These are phyloP conservation scores for Metarhizium anisopliae DNA, from an alignment of 2,329 filamentous ascomycete species.

Conservation along the genomic window DNA sequence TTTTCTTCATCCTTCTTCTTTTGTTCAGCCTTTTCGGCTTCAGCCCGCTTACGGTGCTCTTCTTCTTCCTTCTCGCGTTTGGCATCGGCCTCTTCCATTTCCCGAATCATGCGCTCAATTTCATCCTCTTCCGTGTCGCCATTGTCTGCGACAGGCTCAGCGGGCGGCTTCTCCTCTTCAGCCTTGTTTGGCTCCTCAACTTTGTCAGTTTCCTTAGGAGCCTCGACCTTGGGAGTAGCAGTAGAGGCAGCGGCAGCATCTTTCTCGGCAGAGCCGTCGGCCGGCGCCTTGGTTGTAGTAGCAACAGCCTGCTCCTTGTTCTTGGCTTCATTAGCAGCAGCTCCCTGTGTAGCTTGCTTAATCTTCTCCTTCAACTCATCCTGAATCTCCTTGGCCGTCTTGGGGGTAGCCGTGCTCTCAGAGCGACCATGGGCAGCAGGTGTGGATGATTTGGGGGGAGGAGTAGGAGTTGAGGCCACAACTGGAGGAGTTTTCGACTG, in stretches of 20 bases:
- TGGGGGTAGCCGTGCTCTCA: constrained; percentile 58
- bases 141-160: constrained; percentile 23
- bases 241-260: constrained; percentile 1
- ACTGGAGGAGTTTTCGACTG: constrained; percentile 58
- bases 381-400: constrained; percentile 73
- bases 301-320: constrained; percentile 14
- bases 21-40: constrained; percentile 34
- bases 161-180: constrained; percentile 17
- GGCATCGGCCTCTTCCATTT: constrained; percentile 51
- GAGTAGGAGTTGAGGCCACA: constrained; percentile 67
- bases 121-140: constrained; percentile 43
- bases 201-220: constrained; percentile 1
- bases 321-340: constrained; percentile 18
- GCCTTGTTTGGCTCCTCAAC: constrained; percentile 6
- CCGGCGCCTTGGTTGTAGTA: constrained; percentile 21
- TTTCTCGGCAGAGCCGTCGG: constrained; percentile 20
- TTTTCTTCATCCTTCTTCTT: constrained; percentile 42
- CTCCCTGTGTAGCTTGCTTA: constrained; percentile 45
- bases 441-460: constrained; percentile 66
- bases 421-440: constrained; percentile 59
- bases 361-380: constrained; percentile 78
- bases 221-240: background rate
- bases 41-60: constrained; percentile 36
- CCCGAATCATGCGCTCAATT: constrained; percentile 49
- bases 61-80: constrained; percentile 39